Conservation (phyloP, 2,329 filamentous ascomycete species). For the Ceratocystis lukuohia region DNA sequence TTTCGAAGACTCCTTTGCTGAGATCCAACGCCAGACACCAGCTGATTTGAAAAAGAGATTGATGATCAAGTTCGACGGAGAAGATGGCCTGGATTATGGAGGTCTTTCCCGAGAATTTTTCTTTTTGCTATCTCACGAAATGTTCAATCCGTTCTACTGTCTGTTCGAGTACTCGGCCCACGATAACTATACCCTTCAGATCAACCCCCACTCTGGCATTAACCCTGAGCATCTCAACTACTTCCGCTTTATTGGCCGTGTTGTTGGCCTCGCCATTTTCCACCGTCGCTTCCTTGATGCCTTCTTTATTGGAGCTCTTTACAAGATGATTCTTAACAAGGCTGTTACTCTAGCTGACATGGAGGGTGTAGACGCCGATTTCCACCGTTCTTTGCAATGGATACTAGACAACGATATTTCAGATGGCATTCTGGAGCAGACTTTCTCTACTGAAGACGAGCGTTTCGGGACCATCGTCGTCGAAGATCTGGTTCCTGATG, state of each 20-base stretch:
- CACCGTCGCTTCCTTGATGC: slow-evolving; percentile 94
- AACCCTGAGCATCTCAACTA: slow-evolving; percentile 99
- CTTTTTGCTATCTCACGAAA: slow-evolving; percentile 96
- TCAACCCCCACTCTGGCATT: slow-evolving; percentile 98
- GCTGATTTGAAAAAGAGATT: slow-evolving; percentile 94
- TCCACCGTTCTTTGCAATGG: slow-evolving; percentile 93
- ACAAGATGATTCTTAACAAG: slow-evolving; percentile 98
- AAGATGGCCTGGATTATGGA: slow-evolving; percentile 95
- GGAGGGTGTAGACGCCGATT: slow-evolving; percentile 97
- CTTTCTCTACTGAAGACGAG: slow-evolving; percentile 94
- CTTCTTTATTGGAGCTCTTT: slow-evolving; percentile 97
- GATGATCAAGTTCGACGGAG: slow-evolving; percentile 99
- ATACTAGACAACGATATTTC: slow-evolving; percentile 94
- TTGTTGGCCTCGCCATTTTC: slow-evolving; percentile 95
- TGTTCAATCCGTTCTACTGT: slow-evolving; percentile 99
- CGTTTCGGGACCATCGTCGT: slow-evolving; percentile 89
- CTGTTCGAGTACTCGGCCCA: slow-evolving; percentile 98
- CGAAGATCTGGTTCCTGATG: slow-evolving; percentile 83
- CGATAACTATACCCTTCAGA: slow-evolving; percentile 99
- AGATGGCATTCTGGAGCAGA: slow-evolving; percentile 83
- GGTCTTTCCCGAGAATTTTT: slow-evolving; percentile 98
- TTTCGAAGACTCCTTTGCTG: slow-evolving; percentile 96
- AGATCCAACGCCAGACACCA: slow-evolving; percentile 92
- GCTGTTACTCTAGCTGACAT: slow-evolving; percentile 84
- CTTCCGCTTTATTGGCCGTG: slow-evolving; percentile 98